Evolutionary conservation across 768 basidiomycete genomes (phyloP).

Genomic region (Termitomyces sp.): DNA sequence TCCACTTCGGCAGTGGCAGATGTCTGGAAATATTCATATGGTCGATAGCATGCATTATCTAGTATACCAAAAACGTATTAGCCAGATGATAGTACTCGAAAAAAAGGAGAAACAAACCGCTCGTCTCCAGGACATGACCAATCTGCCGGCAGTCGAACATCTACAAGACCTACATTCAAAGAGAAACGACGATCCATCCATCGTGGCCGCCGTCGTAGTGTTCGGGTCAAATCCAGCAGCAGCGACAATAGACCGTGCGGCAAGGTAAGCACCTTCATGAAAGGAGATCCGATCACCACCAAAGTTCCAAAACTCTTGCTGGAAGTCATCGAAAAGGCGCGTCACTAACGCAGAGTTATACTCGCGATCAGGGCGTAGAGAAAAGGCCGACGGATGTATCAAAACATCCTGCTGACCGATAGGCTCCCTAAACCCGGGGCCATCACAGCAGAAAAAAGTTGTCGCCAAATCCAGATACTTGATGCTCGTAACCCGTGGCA

Average conservation of each 20-base stretch:
- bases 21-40: constrained; percentile 7
- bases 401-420: constrained; percentile 16
- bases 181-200: constrained; percentile 22
- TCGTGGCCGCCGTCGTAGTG: constrained; percentile 17
- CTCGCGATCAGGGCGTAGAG: constrained; percentile 8
- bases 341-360: constrained; percentile 6
- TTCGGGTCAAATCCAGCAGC: constrained; percentile 20
- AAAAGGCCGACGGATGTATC: constrained; percentile 14
- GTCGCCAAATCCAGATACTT: constrained; percentile 22
- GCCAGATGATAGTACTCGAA: constrained; percentile 29
- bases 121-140: constrained; percentile 21
- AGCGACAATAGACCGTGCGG: constrained; percentile 13
- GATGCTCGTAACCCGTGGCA: not conserved
- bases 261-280: constrained; percentile 16
- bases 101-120: constrained; percentile 28
- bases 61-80: constrained; percentile 2
- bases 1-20: constrained; percentile 7
- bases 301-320: constrained; percentile 20
- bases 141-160: constrained; percentile 10
- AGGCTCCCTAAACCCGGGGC: constrained; percentile 13
- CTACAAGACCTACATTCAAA: constrained; percentile 22
- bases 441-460: constrained; percentile 18
- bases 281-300: constrained; percentile 14
- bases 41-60: constrained; percentile 14
- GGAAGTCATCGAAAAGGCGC: constrained; percentile 19